Evolutionary conservation across 495 filamentous ascomycete genomes (phyloP).

Genomic region (Talaromyces liani): DNA sequence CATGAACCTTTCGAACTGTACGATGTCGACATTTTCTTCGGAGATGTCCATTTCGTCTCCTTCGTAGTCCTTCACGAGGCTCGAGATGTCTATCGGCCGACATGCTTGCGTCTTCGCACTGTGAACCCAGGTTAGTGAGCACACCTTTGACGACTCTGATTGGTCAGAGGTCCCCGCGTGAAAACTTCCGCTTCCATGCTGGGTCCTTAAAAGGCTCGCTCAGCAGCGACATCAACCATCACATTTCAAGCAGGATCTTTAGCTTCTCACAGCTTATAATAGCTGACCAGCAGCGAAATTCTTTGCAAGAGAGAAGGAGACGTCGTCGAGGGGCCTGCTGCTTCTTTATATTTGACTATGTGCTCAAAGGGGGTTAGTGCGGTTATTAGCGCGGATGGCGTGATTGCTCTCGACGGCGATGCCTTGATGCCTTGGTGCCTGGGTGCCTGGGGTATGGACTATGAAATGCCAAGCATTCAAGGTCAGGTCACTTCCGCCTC

Average conservation of each 20-base stretch:
- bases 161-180: background rate
- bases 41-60: background rate
- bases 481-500: conserved; percentile 27
- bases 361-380: background rate
- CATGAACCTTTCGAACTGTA: background rate
- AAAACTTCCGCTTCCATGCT: background rate
- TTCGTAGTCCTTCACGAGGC: background rate
- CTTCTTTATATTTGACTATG: background rate
- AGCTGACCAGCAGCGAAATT: background rate
- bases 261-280: background rate
- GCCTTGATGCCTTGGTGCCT: background rate
- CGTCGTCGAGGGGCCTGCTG: background rate
- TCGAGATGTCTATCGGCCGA: background rate
- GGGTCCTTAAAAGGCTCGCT: background rate
- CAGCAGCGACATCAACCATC: background rate
- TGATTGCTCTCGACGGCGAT: conserved; percentile 4
- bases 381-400: conserved; percentile 8
- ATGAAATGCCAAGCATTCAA: conserved; percentile 23
- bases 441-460: conserved; percentile 30
- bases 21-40: background rate
- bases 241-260: background rate
- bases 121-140: background rate
- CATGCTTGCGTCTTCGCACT: background rate
- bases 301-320: background rate
- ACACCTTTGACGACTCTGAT: background rate